Evolutionary conservation across 495 filamentous ascomycete genomes (phyloP).

Genomic region (Aspergillus indologenus): DNA sequence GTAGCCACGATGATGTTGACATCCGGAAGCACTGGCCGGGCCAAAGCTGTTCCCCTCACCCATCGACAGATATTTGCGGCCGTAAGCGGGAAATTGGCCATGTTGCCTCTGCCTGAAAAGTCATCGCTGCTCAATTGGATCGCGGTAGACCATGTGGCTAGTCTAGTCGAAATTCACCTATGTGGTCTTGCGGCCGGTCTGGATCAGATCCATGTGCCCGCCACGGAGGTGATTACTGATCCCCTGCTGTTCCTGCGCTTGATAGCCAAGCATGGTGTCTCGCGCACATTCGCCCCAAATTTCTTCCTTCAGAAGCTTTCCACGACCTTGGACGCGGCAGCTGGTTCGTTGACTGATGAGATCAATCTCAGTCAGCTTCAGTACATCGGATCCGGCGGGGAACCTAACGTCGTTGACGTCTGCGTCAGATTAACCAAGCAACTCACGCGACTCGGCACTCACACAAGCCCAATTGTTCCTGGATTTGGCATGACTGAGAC

Average conservation of each 20-base stretch:
- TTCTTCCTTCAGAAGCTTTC: no score
- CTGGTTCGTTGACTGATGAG: no score
- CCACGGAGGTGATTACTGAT: neutral
- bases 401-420: neutral
- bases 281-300: neutral
- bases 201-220: neutral
- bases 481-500: no score
- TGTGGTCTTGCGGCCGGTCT: neutral
- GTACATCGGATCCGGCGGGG: conserved; percentile 1
- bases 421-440: no score
- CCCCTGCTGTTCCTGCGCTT: neutral
- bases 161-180: conserved; percentile 1
- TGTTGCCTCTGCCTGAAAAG: neutral
- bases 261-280: neutral
- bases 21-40: neutral
- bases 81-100: neutral
- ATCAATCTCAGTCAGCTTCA: no score
- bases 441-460: no score
- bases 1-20: neutral
- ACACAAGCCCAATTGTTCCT: no score
- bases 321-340: no score
- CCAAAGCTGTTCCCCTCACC: neutral
- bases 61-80: neutral
- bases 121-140: conserved; percentile 24
- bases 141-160: neutral